Evolutionary conservation across 2,329 filamentous ascomycete genomes (phyloP).

Genomic region (Ophiocordyceps polyrhachis-furcata): DNA sequence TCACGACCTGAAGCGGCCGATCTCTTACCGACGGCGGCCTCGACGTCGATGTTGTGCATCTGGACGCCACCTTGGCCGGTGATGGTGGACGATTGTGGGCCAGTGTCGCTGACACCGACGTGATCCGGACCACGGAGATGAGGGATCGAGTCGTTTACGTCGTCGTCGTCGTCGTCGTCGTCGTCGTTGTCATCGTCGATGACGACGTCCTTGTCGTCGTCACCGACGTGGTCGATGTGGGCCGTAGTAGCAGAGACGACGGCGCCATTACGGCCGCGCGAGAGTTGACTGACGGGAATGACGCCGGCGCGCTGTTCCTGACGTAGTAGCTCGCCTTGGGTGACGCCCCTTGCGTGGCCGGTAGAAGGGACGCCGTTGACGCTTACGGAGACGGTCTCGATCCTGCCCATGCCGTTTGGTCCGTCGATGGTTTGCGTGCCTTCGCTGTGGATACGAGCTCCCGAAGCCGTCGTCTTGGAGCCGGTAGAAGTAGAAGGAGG

Average conservation of each 20-base stretch:
- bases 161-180: constrained; percentile 23
- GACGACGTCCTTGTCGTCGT: constrained; percentile 11
- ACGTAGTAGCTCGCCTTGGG: constrained; percentile 69
- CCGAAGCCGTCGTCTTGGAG: constrained; percentile 3
- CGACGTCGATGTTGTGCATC: constrained; percentile 38
- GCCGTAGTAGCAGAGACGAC: constrained; percentile 9
- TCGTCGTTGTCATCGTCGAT: constrained; percentile 14
- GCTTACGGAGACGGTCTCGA: constrained; percentile 64
- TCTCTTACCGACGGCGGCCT: constrained; percentile 40
- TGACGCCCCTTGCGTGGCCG: constrained; percentile 37
- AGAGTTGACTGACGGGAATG: constrained; percentile 47
- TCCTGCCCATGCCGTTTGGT: constrained; percentile 57
- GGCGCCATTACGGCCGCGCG: constrained; percentile 18
- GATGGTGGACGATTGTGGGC: constrained; percentile 40
- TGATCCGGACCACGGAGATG: constrained; percentile 72
- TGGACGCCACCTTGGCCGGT: constrained; percentile 22
- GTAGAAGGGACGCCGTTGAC: constrained; percentile 49
- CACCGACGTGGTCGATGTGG: constrained; percentile 8
- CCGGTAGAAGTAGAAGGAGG: too few species aligned
- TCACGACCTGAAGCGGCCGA: not conserved
- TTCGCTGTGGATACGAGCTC: constrained; percentile 42
- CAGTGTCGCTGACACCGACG: constrained; percentile 74
- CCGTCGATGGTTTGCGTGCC: constrained; percentile 66
- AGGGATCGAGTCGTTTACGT: constrained; percentile 40
- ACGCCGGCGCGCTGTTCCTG: constrained; percentile 73